These are phyloP conservation scores for Neobulgaria alba DNA, from an alignment of 2,329 filamentous ascomycete species.

Conservation along the genomic window DNA sequence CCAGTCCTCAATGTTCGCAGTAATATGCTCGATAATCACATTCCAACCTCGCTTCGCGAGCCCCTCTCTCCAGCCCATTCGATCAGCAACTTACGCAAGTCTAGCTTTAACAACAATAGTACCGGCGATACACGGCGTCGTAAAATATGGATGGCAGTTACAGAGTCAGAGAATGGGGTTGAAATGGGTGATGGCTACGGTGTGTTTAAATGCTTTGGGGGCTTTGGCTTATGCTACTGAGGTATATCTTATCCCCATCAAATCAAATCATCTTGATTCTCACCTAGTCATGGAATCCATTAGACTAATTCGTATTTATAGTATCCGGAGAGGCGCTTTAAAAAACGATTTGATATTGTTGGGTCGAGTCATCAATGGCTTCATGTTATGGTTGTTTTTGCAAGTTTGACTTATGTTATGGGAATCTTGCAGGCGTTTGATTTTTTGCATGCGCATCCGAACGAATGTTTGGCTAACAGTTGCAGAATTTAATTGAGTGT, in stretches of 20 bases:
- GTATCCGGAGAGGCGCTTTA: conserved; percentile 38
- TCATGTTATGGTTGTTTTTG: conserved; percentile 38
- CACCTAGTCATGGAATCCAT: neutral
- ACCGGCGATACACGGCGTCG: conserved; percentile 33
- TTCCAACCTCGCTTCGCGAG: conserved; percentile 32
- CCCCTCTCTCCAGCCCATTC: conserved; percentile 31
- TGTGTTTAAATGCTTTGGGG: conserved; percentile 32
- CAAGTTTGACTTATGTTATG: conserved; percentile 31
- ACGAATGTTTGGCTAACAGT: neutral
- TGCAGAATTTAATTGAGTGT: too few species aligned
- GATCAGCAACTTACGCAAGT: conserved; percentile 34
- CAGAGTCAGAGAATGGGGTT: conserved; percentile 34
- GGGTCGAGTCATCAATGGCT: conserved; percentile 42
- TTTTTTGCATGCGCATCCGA: conserved; percentile 21
- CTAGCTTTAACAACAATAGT: conserved; percentile 35
- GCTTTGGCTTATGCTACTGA: conserved; percentile 32
- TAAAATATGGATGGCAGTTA: conserved; percentile 27
- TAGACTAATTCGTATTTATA: conserved; percentile 11
- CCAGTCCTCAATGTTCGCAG: conserved; percentile 27
- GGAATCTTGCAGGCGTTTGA: conserved; percentile 33
- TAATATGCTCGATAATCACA: conserved; percentile 32
- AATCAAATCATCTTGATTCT: neutral
- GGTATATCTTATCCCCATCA: conserved; percentile 6
- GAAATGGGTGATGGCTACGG: conserved; percentile 32
- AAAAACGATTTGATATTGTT: conserved; percentile 36